Conservation (phyloP, 2,329 filamentous ascomycete species). For the Ramichloridium luteum region DNA sequence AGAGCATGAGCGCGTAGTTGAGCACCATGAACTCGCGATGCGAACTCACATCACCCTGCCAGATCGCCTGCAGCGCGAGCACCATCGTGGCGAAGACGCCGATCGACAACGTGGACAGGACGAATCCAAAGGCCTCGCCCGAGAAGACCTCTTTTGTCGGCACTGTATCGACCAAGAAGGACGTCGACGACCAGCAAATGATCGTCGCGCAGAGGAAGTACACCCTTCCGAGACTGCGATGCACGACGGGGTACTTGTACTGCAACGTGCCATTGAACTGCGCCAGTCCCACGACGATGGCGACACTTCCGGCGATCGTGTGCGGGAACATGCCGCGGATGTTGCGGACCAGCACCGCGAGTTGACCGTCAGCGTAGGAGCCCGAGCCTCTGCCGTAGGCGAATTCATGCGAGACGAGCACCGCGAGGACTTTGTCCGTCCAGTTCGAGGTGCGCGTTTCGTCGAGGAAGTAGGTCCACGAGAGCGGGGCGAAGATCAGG, state of each 20-base stretch:
- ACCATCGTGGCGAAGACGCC: not conserved
- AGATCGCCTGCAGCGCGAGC: constrained; percentile 1
- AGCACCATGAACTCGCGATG: not conserved
- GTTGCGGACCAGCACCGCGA: not conserved
- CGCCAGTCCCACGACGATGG: not conserved
- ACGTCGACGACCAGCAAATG: not conserved
- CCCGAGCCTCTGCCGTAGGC: not conserved
- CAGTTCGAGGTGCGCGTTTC: not conserved
- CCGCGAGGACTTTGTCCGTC: not conserved
- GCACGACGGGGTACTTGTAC: not conserved
- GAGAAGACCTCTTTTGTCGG: not conserved
- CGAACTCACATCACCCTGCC: not conserved
- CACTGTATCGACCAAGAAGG: not conserved
- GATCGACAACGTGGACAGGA: not conserved
- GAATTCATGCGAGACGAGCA: not conserved
- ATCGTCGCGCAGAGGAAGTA: not conserved
- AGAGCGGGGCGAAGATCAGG: not conserved
- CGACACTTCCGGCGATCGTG: not conserved
- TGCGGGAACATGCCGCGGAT: not conserved
- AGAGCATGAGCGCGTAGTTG: not conserved
- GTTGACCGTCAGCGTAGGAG: not conserved
- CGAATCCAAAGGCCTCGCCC: not conserved
- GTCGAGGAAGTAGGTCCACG: not conserved
- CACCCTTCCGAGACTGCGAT: not conserved
- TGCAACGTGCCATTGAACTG: not conserved